These are phyloP conservation scores for Schoenoplectus tabernaemontani DNA, from an alignment of 202 grass and related monocot species.

Conservation along the genomic window DNA sequence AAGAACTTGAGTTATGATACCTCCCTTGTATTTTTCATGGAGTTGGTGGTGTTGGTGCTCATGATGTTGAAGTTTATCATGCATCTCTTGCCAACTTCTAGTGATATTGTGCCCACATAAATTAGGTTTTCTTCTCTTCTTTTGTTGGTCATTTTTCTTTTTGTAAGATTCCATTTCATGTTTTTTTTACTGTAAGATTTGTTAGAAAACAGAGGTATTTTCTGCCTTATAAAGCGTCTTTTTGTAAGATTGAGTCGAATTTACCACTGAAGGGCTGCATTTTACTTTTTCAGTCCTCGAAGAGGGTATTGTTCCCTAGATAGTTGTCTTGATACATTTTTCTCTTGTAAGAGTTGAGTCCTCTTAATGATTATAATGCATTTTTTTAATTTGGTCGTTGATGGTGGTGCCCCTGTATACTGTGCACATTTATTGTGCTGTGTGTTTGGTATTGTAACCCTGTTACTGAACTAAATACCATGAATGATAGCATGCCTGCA, in stretches of 20 bases:
- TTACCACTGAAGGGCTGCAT: slow-evolving; percentile 32
- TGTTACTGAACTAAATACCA: background rate
- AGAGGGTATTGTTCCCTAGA: background rate
- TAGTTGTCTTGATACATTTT: background rate
- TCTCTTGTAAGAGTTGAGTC: background rate
- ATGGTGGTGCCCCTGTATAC: no score
- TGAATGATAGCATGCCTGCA: background rate
- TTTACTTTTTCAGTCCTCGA: background rate
- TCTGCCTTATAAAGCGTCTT: slow-evolving; percentile 4
- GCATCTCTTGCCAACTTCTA: slow-evolving; percentile 26
- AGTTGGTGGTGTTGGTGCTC: slow-evolving; percentile 47
- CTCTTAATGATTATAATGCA: background rate
- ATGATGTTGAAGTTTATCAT: slow-evolving; percentile 41
- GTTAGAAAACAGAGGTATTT: slow-evolving; percentile 12
- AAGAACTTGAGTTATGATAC: slow-evolving; percentile 41
- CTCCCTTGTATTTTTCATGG: slow-evolving; percentile 45
- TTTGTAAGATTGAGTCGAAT: slow-evolving; percentile 47
- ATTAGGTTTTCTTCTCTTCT: slow-evolving; percentile 9
- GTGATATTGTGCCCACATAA: slow-evolving; percentile 64
- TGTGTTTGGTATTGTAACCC: background rate
- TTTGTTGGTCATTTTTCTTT: slow-evolving; percentile 26
- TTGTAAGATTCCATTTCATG: slow-evolving; percentile 19
- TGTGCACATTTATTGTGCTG: background rate
- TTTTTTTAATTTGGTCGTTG: background rate
- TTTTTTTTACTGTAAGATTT: slow-evolving; percentile 23